Evolutionary conservation across 176 grass and related monocot species (phyloP).

Genomic region (Miscanthus lutarioriparius): DNA sequence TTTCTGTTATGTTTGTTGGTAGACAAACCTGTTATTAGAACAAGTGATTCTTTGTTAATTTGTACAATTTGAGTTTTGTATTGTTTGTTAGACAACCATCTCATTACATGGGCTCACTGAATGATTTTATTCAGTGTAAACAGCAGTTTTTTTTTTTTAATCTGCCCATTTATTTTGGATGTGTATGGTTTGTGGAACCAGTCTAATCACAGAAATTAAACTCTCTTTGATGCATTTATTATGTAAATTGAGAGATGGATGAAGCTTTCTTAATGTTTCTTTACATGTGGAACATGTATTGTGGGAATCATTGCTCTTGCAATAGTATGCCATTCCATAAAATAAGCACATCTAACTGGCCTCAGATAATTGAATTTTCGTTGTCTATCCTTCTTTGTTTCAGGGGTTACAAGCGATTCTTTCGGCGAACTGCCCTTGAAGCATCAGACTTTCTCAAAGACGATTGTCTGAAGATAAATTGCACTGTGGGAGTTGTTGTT

Average conservation of each 20-base stretch:
- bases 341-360: background rate
- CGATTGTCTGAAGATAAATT: slow-evolving; percentile 97
- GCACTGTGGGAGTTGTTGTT: slow-evolving; percentile 90
- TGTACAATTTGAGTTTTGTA: background rate
- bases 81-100: background rate
- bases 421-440: slow-evolving; percentile 77
- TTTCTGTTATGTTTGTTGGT: background rate
- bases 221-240: background rate
- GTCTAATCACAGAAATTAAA: background rate
- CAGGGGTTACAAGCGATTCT: slow-evolving; percentile 97
- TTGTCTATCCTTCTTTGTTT: slow-evolving; percentile 34
- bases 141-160: slow-evolving; percentile 3
- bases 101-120: background rate
- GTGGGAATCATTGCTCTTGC: slow-evolving; percentile 7
- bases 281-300: background rate
- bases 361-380: slow-evolving; percentile 14
- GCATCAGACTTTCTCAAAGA: slow-evolving; percentile 88
- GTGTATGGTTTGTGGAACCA: background rate
- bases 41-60: background rate
- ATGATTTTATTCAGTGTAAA: background rate
- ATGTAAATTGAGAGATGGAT: background rate
- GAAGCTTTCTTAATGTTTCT: background rate
- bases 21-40: background rate
- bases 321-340: background rate
- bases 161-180: background rate